These are phyloP conservation scores for Pachyrhizus erosus DNA, from an alignment of 306 rosid genomes.

Conservation along the genomic window DNA sequence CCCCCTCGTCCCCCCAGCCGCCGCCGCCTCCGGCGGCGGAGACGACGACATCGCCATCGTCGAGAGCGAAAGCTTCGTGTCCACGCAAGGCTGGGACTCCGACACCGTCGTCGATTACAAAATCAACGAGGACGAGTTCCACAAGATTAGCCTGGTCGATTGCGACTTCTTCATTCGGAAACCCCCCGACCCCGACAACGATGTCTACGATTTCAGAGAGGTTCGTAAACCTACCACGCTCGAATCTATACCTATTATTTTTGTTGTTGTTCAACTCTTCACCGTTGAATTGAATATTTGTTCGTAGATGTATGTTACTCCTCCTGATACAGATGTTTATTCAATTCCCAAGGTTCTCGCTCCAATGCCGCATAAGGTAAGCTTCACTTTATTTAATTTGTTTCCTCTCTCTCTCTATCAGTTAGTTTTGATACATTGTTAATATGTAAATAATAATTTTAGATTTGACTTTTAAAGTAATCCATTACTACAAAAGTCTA, in stretches of 20 bases:
- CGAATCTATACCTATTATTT: background rate
- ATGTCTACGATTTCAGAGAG: constrained; percentile 95
- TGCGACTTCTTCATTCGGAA: constrained; percentile 91
- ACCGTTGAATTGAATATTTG: background rate
- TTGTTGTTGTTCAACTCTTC: background rate
- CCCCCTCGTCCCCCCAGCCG: constrained; percentile 34
- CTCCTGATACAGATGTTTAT: constrained; percentile 96
- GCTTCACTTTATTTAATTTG: constrained; percentile 3
- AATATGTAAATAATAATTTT: background rate
- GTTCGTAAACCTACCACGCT: constrained; percentile 38
- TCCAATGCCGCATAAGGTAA: constrained; percentile 94
- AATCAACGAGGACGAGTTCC: constrained; percentile 89
- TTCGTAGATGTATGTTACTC: constrained; percentile 92
- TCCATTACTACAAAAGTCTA: too few species aligned
- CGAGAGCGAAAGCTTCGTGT: constrained; percentile 72
- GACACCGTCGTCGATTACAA: constrained; percentile 85
- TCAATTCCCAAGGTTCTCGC: constrained; percentile 88
- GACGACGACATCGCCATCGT: constrained; percentile 63
- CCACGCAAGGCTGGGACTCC: constrained; percentile 85
- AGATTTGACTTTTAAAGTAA: background rate
- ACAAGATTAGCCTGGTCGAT: constrained; percentile 75
- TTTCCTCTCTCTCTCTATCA: too few species aligned
- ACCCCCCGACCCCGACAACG: constrained; percentile 85
- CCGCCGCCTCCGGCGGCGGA: constrained; percentile 17
- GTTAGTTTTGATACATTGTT: too few species aligned